Conservation (phyloP, 2,329 filamentous ascomycete genomes). For the Bretziella fagacearum region DNA sequence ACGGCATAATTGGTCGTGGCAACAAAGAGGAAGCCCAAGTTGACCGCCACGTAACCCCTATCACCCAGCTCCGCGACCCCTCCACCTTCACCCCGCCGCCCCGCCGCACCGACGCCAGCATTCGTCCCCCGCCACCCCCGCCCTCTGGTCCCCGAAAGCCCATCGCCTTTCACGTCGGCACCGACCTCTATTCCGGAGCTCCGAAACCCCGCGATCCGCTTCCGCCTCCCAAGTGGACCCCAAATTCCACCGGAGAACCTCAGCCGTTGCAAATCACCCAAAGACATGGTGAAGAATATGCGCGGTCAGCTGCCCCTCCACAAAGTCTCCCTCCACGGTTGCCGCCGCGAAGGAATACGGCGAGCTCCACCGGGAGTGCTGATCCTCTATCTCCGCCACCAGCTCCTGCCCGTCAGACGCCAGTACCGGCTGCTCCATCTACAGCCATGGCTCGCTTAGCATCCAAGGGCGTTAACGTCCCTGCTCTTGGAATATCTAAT, state of each 20-base stretch:
- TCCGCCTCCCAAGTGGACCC: constrained; percentile 43
- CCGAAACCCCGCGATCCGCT: constrained; percentile 20
- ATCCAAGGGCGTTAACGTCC: constrained; percentile 60
- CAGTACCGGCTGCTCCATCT: constrained; percentile 39
- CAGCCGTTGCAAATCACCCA: constrained; percentile 18
- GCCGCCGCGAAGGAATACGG: constrained; percentile 27
- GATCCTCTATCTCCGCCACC: constrained; percentile 18
- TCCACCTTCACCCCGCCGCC: constrained; percentile 66
- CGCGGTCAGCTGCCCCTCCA: too few relatives aligned
- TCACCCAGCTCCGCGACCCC: constrained; percentile 59
- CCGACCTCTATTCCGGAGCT: constrained; percentile 7
- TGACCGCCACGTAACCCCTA: constrained; percentile 36
- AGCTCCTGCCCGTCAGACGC: constrained; percentile 17
- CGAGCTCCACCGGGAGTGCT: constrained; percentile 22
- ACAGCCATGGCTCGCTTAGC: constrained; percentile 37
- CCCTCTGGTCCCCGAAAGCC: constrained; percentile 13
- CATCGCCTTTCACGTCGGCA: constrained; percentile 16
- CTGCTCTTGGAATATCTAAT: constrained; percentile 49
- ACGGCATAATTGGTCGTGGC: constrained; percentile 29
- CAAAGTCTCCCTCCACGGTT: constrained; percentile 57
- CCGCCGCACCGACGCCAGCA: constrained; percentile 33
- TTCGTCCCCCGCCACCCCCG: constrained; percentile 18
- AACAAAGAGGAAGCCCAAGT: constrained; percentile 21
- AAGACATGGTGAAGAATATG: too few relatives aligned
- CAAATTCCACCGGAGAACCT: constrained; percentile 46